Evolutionary conservation across 192 early-diverging fungal species (phyloP).

Genomic region (Diversispora epigaea): DNA sequence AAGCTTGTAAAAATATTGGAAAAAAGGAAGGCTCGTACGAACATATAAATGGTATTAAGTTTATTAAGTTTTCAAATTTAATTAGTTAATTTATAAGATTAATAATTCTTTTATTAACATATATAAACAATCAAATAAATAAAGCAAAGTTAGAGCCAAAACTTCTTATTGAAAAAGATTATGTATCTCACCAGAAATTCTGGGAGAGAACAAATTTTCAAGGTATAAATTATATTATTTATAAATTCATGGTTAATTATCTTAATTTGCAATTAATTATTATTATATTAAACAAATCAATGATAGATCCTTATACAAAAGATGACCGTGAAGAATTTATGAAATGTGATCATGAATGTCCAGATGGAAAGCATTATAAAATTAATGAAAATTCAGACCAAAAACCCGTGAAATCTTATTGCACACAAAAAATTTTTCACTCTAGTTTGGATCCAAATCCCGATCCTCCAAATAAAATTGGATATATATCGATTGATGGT

Average conservation of each 20-base stretch:
- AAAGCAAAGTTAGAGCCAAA: not conserved
- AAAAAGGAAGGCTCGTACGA: no score
- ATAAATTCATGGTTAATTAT: no score
- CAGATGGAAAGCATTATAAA: slow-evolving; percentile 16
- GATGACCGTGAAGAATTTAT: slow-evolving; percentile 15
- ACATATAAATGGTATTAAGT: slow-evolving; percentile 24
- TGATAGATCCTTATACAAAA: slow-evolving; percentile 19
- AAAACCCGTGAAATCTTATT: not conserved
- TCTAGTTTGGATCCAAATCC: not conserved
- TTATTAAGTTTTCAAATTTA: not conserved
- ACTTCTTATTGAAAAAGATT: slow-evolving; percentile 20
- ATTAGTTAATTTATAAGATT: not conserved
- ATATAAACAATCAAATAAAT: not conserved
- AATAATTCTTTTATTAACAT: not conserved
- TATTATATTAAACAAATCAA: not conserved
- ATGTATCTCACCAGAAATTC: slow-evolving; percentile 26
- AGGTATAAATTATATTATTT: slow-evolving; percentile 14
- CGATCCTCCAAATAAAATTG: slow-evolving; percentile 3
- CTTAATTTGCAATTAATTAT: not conserved
- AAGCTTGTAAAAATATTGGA: slow-evolving; percentile 7
- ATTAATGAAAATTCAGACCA: not conserved
- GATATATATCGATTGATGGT: slow-evolving; percentile 32
- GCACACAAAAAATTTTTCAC: slow-evolving; percentile 3
- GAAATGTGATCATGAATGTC: slow-evolving; percentile 27
- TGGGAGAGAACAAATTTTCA: slow-evolving; percentile 31